Conservation (phyloP, 768 basidiomycete genomes). For the Mrakia frigida region DNA sequence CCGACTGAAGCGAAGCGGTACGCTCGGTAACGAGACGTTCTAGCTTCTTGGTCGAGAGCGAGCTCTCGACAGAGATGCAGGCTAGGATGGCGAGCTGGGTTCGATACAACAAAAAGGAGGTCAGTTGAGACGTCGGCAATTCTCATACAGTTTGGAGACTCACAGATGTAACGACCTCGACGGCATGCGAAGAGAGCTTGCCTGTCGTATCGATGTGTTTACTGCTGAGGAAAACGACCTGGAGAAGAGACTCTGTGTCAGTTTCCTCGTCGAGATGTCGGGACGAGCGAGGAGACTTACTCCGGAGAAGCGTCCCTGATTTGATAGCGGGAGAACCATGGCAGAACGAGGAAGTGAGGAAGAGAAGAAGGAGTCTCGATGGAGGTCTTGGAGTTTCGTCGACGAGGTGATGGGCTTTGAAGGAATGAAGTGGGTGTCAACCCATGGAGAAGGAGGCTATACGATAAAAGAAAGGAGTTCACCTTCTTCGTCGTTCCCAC, state of each 20-base stretch:
- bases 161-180: background rate
- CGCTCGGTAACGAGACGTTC: background rate
- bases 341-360: background rate
- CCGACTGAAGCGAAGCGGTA: background rate
- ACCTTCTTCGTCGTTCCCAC: background rate
- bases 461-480: no score
- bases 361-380: background rate
- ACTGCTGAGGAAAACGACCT: constrained; percentile 1
- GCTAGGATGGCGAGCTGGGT: background rate
- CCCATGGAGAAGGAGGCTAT: no score
- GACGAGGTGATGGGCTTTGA: background rate
- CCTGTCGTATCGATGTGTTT: background rate
- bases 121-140: no score
- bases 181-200: background rate
- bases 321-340: background rate
- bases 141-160: no score
- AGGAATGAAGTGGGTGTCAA: no score
- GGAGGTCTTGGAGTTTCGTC: background rate
- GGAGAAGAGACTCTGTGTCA: background rate
- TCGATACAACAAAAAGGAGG: no score
- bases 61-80: background rate
- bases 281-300: background rate
- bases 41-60: background rate
- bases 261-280: background rate
- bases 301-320: background rate